These are phyloP conservation scores for Globisporangium nagaii DNA, from an alignment of 352 stramenopile species.

Conservation along the genomic window DNA sequence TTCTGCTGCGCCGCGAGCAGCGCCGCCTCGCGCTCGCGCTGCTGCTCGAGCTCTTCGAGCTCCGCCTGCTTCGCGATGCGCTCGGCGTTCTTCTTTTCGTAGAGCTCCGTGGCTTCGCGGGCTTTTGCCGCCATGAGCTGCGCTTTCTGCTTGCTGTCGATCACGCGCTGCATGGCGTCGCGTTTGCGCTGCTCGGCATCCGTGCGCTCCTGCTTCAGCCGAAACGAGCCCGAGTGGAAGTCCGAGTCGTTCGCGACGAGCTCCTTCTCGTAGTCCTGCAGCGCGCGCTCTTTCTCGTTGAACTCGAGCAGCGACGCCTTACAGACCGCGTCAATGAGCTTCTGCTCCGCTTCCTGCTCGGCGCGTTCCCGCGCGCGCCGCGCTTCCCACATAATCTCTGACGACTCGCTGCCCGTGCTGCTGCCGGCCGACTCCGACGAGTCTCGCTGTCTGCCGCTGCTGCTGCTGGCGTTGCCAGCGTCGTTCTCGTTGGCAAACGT, in stretches of 20 bases:
- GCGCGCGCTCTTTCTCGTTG: slow-evolving; percentile 57
- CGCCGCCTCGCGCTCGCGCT: slow-evolving; percentile 33
- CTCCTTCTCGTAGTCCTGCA: slow-evolving; percentile 48
- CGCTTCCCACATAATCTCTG: slow-evolving; percentile 63
- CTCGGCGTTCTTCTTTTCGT: slow-evolving; percentile 51
- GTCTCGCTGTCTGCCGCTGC: slow-evolving; percentile 7
- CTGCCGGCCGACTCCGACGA: too few relatives aligned
- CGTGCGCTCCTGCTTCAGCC: slow-evolving; percentile 33
- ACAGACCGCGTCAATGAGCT: slow-evolving; percentile 73
- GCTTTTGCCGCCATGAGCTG: slow-evolving; percentile 60
- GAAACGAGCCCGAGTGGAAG: slow-evolving; percentile 22
- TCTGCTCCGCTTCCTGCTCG: slow-evolving; percentile 56
- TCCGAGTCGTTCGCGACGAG: slow-evolving; percentile 23
- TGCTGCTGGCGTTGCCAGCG: neutral
- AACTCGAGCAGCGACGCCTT: slow-evolving; percentile 71
- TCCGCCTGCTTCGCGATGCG: slow-evolving; percentile 49
- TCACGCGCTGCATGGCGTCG: slow-evolving; percentile 67
- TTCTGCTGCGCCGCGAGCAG: slow-evolving; percentile 45
- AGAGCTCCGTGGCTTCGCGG: slow-evolving; percentile 48
- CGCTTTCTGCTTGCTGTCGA: slow-evolving; percentile 61
- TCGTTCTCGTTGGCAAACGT: neutral
- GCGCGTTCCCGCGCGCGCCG: slow-evolving; percentile 43
- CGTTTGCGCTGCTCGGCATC: slow-evolving; percentile 57
- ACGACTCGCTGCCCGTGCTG: slow-evolving; percentile 6
- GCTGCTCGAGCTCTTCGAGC: slow-evolving; percentile 33